Base-by-base conservation (phyloP, 2,329 filamentous ascomycete species). In the Emydomyces testavorans region DNA sequence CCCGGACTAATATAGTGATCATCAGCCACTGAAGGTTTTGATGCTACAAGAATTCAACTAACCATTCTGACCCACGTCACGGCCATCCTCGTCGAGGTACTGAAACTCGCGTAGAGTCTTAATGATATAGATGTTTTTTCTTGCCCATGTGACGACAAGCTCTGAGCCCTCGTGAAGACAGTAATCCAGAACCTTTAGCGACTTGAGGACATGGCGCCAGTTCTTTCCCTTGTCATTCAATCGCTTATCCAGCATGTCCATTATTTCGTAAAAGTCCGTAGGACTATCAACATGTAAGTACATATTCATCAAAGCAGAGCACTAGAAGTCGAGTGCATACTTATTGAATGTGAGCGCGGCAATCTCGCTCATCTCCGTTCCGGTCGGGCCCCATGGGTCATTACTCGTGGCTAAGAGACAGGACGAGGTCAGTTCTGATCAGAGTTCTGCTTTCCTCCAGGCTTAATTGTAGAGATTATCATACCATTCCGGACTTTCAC, bases 141-240 rank as follows among this genome's bases (percentile, higher is more conserved):
- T 83, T 54, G 89, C 89, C 92, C 92, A 98, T 3, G 90, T 95
- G 43, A 98, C 92, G 28, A 95, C 87, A 54, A 95, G 72, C 68
- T 96, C 92, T 0, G 89, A 95, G 40, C 92, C 92, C 66, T 98
- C 92, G 65, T 98, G 92, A 49, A 98, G 75, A 69, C 89, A 95
- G 69, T 98, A 98, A 67, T 98, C 92, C 50, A 96, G 77, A 46
- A 98, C 92, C 66, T 98, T 98, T 57, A 98, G 74, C 35, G 92
- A 93, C 70, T 98, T 98, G 51, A 98, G 73, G 10, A 98, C 92
- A 65, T 98, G 92, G 59, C 92, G 82, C 92, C 92, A 98, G 66
- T 98, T 98, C 76, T 96, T 98, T 62, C 92, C 92, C 69, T 98
- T 96, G 69, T 98, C 92, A 61, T 98, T 98, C 61, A 98, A 73